Percentiles rank a stretch among this genome's conserved stretches.
Conservation (phyloP, 352 stramenopile species). For the Phytophthora sp. region DNA sequence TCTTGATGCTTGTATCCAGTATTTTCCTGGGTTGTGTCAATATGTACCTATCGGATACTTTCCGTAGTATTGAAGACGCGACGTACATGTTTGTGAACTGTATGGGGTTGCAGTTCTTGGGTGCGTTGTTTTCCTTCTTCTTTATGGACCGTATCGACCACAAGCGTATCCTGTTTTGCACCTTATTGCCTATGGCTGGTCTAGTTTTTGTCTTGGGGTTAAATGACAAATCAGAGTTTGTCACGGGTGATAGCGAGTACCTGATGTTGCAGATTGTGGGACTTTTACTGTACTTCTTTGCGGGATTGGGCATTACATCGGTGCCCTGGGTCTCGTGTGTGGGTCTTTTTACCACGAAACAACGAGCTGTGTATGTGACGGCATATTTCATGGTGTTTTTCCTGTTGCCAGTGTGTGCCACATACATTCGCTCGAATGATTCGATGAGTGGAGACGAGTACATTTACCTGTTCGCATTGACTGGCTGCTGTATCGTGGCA, state of each 20-base stretch:
- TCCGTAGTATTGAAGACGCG: slow-evolving; percentile 60
- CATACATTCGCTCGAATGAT: slow-evolving; percentile 47
- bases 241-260: slow-evolving; percentile 60
- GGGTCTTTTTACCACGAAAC: slow-evolving; percentile 71
- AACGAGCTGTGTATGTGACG: slow-evolving; percentile 67
- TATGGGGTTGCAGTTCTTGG: slow-evolving; percentile 67
- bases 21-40: slow-evolving; percentile 72
- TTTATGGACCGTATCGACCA: slow-evolving; percentile 86
- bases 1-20: slow-evolving; percentile 74
- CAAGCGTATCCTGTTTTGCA: slow-evolving; percentile 72
- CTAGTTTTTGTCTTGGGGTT: slow-evolving; percentile 61
- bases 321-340: slow-evolving; percentile 79
- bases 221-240: slow-evolving; percentile 56
- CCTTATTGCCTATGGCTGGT: slow-evolving; percentile 61
- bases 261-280: slow-evolving; percentile 77
- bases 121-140: slow-evolving; percentile 84
- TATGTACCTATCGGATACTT: slow-evolving; percentile 76
- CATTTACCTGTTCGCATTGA: slow-evolving; percentile 62
- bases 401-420: slow-evolving; percentile 53
- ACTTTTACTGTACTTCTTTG: slow-evolving; percentile 81
- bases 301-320: slow-evolving; percentile 71
- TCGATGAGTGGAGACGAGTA: slow-evolving; percentile 49
- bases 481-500: slow-evolving; percentile 50
- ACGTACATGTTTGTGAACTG: slow-evolving; percentile 87
- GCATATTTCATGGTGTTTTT: slow-evolving; percentile 84